These are phyloP conservation scores for Pseudogymnoascus sp. DNA, from an alignment of 2,329 filamentous ascomycete genomes.

Conservation along the genomic window DNA sequence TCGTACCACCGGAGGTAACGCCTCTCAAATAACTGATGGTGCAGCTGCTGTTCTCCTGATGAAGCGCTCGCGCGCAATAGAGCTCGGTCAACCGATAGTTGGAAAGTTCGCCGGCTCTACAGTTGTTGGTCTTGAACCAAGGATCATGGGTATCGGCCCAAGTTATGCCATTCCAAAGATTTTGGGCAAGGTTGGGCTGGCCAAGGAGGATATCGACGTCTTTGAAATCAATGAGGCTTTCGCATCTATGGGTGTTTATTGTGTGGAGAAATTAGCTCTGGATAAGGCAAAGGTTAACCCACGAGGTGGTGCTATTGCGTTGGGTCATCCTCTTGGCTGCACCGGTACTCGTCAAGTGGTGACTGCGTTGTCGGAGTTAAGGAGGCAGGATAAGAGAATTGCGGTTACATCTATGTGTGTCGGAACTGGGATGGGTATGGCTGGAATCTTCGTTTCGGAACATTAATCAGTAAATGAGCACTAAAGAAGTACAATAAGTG, in stretches of 20 bases:
- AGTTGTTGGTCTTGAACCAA: constrained; percentile 78
- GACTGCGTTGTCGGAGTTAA: constrained; percentile 83
- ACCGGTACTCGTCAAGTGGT: constrained; percentile 89
- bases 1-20: constrained; percentile 93
- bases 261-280: constrained; percentile 76
- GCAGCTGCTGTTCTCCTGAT: constrained; percentile 93
- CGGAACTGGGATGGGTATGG: constrained; percentile 96
- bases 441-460: constrained; percentile 89
- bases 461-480: constrained; percentile 37
- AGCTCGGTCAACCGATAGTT: constrained; percentile 76
- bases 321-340: constrained; percentile 89
- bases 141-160: constrained; percentile 91
- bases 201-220: constrained; percentile 83
- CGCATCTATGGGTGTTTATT: constrained; percentile 91
- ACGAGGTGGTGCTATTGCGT: constrained; percentile 91
- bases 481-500: neutral
- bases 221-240: constrained; percentile 99
- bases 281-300: constrained; percentile 86
- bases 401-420: constrained; percentile 94
- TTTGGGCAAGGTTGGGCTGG: constrained; percentile 74
- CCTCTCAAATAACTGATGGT: constrained; percentile 90
- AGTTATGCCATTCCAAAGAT: constrained; percentile 92
- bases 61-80: constrained; percentile 86
- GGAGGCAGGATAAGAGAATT: constrained; percentile 72
- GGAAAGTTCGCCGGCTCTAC: constrained; percentile 85